Evolutionary conservation across 257 asterid species (phyloP).

Genomic region (Solanum sejunctum): DNA sequence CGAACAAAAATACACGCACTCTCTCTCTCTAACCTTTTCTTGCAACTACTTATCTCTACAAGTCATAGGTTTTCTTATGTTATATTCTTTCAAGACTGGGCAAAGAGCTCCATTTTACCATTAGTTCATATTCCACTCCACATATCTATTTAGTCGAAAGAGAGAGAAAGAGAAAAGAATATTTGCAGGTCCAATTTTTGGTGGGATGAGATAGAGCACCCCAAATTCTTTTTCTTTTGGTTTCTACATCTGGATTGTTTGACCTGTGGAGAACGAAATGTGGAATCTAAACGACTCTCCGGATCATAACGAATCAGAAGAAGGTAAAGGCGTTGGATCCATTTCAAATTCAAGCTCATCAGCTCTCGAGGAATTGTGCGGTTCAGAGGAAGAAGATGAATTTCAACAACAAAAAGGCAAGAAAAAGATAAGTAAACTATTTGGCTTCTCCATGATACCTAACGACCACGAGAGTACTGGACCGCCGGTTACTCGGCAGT

Average conservation of each 20-base stretch:
- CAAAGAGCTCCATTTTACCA: neutral
- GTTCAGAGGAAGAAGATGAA: slow-evolving; percentile 35
- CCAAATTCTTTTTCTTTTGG: neutral
- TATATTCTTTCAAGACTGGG: neutral
- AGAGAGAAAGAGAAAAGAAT: neutral
- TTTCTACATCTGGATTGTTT: neutral
- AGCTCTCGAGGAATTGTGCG: slow-evolving; percentile 49
- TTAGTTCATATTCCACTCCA: neutral
- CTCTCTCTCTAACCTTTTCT: neutral
- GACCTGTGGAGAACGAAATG: slow-evolving; percentile 22
- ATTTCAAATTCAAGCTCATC: slow-evolving; percentile 85
- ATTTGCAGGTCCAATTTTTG: neutral
- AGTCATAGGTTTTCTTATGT: slow-evolving; percentile 7
- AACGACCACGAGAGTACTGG: slow-evolving; percentile 5
- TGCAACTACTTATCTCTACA: neutral
- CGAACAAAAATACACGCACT: neutral
- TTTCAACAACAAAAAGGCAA: neutral
- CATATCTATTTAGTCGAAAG: neutral
- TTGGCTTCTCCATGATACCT: slow-evolving; percentile 44
- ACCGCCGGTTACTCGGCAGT: slow-evolving; percentile 68
- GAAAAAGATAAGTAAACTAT: slow-evolving; percentile 18
- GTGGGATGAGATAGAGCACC: neutral
- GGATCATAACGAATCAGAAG: slow-evolving; percentile 51
- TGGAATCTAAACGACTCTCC: slow-evolving; percentile 97
- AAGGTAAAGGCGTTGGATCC: slow-evolving; percentile 67